phyloP scores from a whole-genome alignment of 768 basidiomycete species.

The Rhizopogon roseolus region DNA sequence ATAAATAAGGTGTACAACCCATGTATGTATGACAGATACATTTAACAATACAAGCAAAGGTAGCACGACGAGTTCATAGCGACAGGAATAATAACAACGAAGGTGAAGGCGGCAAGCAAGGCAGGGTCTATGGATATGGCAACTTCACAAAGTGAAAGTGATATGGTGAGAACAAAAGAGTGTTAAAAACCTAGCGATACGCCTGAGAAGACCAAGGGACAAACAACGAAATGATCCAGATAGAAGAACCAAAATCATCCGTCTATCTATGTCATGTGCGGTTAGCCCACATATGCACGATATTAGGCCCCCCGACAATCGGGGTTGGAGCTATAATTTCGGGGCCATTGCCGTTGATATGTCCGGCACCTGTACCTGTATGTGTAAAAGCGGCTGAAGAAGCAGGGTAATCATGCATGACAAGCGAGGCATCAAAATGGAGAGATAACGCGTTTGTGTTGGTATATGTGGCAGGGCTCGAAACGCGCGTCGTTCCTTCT shows the following conservation, averaged over 20 bases:
- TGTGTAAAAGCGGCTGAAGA: constrained; percentile 15
- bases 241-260: neutral
- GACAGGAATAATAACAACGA: neutral
- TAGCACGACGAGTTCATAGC: neutral
- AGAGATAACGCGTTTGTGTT: constrained; percentile 27
- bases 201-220: neutral
- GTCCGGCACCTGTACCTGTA: constrained; percentile 1
- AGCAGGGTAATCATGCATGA: constrained; percentile 17
- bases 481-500: neutral
- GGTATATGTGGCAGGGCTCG: constrained; percentile 16
- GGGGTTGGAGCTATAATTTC: constrained; percentile 30
- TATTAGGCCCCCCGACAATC: constrained; percentile 29
- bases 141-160: too few species aligned
- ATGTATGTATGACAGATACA: neutral
- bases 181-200: neutral
- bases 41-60: constrained; percentile 18
- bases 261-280: constrained; percentile 16
- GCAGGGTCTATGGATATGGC: constrained; percentile 13
- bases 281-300: constrained; percentile 29
- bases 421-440: constrained; percentile 31
- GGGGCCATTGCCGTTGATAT: constrained; percentile 8
- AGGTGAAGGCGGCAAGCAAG: too few species aligned
- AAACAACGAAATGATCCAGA: neutral
- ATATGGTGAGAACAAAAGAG: neutral
- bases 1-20: neutral